Base-by-base conservation (phyloP, 164 flowering plant species). In the Chloranthus sessilifolius region DNA sequence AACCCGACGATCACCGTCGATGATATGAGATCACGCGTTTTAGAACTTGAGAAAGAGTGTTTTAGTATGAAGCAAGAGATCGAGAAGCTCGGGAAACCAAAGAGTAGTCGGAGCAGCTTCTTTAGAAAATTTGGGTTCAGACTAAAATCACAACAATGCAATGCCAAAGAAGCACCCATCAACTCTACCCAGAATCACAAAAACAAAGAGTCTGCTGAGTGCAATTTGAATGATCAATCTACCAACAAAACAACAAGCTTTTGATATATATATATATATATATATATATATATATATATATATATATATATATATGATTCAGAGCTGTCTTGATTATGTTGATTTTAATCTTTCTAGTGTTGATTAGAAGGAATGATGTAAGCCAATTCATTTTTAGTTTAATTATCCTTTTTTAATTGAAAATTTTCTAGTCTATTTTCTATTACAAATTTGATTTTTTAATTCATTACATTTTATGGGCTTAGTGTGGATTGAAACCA, bases 1-100 rank as follows among this genome's bases (percentile, higher is more conserved):
- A 42, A 16, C 49, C 48, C 37, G 45, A 6, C 17, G 24, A n/a
- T 19, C 27, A 53, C 65, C 33, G 55, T 58, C 5, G 66, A 73
- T 5, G 78, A 73, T 40, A 58, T 80, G 76, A 73, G 48, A 58
- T 47, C 56, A 21, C 74, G 82, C 4, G 77, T 85, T 2, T 46
- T 34, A 11, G 85, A 77, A 60, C 85, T 85, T 4, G 89, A 82
- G 53, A 78, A 78, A 58, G 86, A 84, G 61, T 82, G 76, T 50
- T 45, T 43, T 29, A 62, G 39, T 58, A 84, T 84, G 81, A 82
- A 57, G 55, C 56, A 62, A 8, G 82, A 82, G 53, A 59, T 84
- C 5, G 69, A 70, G 43, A 82, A 73, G 66, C 42, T 81, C 45
- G 66, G 59, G 9, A 80, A 71, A 59, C 40, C 74, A 0, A 84